These are phyloP conservation scores for Salix suchowensis DNA, from an alignment of 345 rosid genomes.

Conservation along the genomic window DNA sequence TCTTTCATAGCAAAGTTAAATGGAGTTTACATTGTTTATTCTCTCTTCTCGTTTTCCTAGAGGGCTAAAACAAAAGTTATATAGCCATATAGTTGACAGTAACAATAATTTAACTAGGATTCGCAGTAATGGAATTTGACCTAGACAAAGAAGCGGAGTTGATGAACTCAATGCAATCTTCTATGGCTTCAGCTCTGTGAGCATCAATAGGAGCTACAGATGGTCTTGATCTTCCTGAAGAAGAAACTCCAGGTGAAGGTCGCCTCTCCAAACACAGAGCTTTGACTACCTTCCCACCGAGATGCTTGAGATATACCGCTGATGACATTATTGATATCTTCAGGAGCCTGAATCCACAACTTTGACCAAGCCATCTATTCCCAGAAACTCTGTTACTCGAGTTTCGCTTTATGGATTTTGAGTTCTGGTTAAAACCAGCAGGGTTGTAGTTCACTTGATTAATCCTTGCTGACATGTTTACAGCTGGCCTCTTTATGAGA, in stretches of 20 bases:
- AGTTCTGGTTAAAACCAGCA: constrained; percentile 12
- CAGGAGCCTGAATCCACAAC: constrained; percentile 48
- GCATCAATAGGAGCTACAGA: constrained; percentile 42
- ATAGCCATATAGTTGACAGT: background rate
- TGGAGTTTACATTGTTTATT: background rate
- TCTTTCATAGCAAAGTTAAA: background rate
- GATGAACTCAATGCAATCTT: constrained; percentile 82
- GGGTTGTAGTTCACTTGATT: constrained; percentile 15
- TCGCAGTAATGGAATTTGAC: constrained; percentile 38
- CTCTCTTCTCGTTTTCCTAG: background rate
- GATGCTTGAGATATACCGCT: constrained; percentile 38
- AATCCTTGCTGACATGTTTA: constrained; percentile 30
- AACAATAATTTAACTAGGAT: constrained; percentile 13
- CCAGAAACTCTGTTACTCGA: constrained; percentile 7
- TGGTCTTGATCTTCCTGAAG: constrained; percentile 39
- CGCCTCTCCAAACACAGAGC: constrained; percentile 41
- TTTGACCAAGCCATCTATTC: constrained; percentile 25
- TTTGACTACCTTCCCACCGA: constrained; percentile 38
- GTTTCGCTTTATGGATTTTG: constrained; percentile 6
- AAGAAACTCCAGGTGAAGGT: constrained; percentile 33
- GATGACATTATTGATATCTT: constrained; percentile 42
- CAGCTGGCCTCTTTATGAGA: background rate
- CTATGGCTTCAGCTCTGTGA: constrained; percentile 60
- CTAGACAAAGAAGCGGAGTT: constrained; percentile 53
- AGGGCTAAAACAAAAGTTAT: background rate